Conservation (phyloP, 2,329 filamentous ascomycete species). For the Paraphaeosphaeria minitans region DNA sequence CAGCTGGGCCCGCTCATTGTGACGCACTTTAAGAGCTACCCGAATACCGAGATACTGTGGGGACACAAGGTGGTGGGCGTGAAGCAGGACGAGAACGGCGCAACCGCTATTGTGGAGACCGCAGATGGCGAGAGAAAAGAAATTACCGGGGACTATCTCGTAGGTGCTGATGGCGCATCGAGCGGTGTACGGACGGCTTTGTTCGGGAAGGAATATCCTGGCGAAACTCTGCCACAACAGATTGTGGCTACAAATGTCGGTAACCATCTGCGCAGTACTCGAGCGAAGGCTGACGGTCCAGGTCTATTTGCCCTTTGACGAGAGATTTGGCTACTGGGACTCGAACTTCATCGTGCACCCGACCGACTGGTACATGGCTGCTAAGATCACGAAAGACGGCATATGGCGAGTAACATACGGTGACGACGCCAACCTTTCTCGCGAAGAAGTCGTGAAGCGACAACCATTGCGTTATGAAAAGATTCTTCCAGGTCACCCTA, state of each 20-base stretch:
- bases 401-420: conserved; percentile 69
- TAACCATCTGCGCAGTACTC: background rate
- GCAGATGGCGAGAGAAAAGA: conserved; percentile 30
- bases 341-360: conserved; percentile 67
- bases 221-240: conserved; percentile 64
- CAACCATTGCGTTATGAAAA: conserved; percentile 61
- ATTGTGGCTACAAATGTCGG: conserved; percentile 67
- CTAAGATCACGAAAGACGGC: conserved; percentile 62
- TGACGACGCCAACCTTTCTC: conserved; percentile 59
- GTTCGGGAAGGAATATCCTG: conserved; percentile 56
- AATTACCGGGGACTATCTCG: conserved; percentile 37
- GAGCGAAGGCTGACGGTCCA: conserved; percentile 32
- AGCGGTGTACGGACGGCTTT: conserved; percentile 39
- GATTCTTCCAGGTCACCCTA: conserved; percentile 65
- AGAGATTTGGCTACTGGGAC: conserved; percentile 60
- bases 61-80: conserved; percentile 38
- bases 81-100: conserved; percentile 37
- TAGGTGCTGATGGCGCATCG: conserved; percentile 44
- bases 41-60: conserved; percentile 37
- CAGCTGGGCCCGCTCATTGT: conserved; percentile 35
- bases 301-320: conserved; percentile 65
- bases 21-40: conserved; percentile 34
- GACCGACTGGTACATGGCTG: conserved; percentile 67
- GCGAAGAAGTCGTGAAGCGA: conserved; percentile 59
- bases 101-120: conserved; percentile 36